Evolutionary conservation across 2,329 filamentous ascomycete species (phyloP).

Genomic region (Balansia obtecta): DNA sequence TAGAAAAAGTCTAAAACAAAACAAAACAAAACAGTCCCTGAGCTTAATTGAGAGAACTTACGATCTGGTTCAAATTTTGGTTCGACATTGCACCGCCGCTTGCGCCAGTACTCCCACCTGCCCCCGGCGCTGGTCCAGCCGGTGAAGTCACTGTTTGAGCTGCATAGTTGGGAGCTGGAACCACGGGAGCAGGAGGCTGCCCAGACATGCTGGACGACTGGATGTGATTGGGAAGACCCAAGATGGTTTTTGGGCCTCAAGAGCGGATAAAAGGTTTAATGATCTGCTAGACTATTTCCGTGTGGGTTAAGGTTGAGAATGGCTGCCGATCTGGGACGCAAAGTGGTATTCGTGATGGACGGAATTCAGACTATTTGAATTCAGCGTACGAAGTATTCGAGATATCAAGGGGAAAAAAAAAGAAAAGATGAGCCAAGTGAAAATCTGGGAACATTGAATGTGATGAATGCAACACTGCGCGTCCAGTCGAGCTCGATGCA

Average conservation of each 20-base stretch:
- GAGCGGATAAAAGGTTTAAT: neutral
- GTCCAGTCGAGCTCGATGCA: neutral
- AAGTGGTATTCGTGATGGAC: neutral
- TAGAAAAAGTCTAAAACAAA: too few relatives aligned
- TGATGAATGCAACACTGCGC: too few relatives aligned
- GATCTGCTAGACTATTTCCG: neutral
- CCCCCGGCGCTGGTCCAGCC: slow-evolving; percentile 16
- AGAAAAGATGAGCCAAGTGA: too few relatives aligned
- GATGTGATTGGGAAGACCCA: neutral
- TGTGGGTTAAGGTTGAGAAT: neutral
- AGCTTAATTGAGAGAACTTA: slow-evolving; percentile 34
- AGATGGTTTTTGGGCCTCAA: neutral
- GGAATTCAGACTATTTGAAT: neutral
- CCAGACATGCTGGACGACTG: slow-evolving; percentile 19
- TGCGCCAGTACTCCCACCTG: slow-evolving; percentile 20
- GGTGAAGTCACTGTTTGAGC: slow-evolving; percentile 22
- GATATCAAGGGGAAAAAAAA: neutral
- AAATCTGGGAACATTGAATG: too few relatives aligned
- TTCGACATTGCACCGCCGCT: slow-evolving; percentile 48
- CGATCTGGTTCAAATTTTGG: slow-evolving; percentile 91
- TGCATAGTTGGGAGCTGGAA: slow-evolving; percentile 19
- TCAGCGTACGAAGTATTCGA: neutral
- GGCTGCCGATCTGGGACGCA: neutral
- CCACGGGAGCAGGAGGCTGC: slow-evolving; percentile 17
- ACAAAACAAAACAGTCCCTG: neutral